Conservation (phyloP, 306 rosid species). For the Ormosia semicastrata region DNA sequence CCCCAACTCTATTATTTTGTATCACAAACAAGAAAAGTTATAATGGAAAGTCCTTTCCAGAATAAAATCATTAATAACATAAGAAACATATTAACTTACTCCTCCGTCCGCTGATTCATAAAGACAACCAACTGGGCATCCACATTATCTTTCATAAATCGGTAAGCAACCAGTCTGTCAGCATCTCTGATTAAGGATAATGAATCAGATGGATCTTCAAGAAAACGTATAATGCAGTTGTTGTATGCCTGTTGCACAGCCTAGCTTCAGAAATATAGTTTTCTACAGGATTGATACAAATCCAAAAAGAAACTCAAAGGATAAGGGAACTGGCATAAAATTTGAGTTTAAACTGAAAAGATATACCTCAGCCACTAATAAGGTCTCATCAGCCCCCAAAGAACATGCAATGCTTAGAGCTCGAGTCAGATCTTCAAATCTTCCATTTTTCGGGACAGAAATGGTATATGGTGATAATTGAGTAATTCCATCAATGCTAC, state of each 20-base stretch:
- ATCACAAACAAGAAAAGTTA: not conserved
- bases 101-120: constrained; percentile 78
- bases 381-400: constrained; percentile 72
- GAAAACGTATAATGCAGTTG: constrained; percentile 79
- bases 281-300: constrained; percentile 20
- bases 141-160: constrained; percentile 50
- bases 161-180: constrained; percentile 87
- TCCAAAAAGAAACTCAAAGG: constrained; percentile 24
- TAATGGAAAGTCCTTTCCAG: not conserved
- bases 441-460: constrained; percentile 85
- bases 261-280: constrained; percentile 42
- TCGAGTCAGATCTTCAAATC: constrained; percentile 72
- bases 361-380: constrained; percentile 89
- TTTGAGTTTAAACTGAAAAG: constrained; percentile 13
- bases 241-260: constrained; percentile 76
- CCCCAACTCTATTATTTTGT: not conserved
- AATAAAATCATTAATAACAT: constrained; percentile 6
- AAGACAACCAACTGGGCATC: constrained; percentile 64
- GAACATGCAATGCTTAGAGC: constrained; percentile 71
- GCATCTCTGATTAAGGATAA: constrained; percentile 94
- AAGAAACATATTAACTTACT: constrained; percentile 63
- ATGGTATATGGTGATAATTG: constrained; percentile 58
- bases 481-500: constrained; percentile 55
- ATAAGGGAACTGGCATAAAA: constrained; percentile 10
- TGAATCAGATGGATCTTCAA: constrained; percentile 85